Percentiles rank a stretch among this genome's conserved stretches.
Conservation (phyloP, 257 asterid genomes). For the Perilla frutescens region DNA sequence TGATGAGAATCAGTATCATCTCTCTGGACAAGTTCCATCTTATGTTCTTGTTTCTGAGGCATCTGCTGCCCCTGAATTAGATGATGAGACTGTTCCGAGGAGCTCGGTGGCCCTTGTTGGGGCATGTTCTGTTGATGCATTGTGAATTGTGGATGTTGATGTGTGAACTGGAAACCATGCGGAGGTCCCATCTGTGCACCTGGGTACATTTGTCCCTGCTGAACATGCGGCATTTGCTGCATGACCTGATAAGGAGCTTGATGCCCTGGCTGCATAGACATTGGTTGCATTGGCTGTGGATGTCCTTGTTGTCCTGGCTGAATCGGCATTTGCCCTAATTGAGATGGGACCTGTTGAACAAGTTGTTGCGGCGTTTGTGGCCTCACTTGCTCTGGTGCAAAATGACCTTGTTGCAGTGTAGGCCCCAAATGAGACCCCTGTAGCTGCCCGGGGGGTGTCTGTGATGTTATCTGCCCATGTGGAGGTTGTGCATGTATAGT, state of each 20-base stretch:
- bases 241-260: conserved; percentile 52
- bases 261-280: conserved; percentile 50
- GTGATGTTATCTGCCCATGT: conserved; percentile 50
- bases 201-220: conserved; percentile 58
- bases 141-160: conserved; percentile 62
- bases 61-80: conserved; percentile 60
- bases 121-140: conserved; percentile 63
- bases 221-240: conserved; percentile 50
- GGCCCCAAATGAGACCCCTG: conserved; percentile 62
- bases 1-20: conserved; percentile 61
- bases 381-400: conserved; percentile 53
- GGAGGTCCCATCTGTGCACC: conserved; percentile 59
- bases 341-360: conserved; percentile 58
- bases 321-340: conserved; percentile 46
- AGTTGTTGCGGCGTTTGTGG: conserved; percentile 62
- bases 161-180: conserved; percentile 63
- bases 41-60: conserved; percentile 68
- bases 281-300: conserved; percentile 56
- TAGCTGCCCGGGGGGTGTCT: conserved; percentile 47
- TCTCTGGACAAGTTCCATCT: conserved; percentile 55
- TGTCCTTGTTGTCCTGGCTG: conserved; percentile 59
- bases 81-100: conserved; percentile 64
- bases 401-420: conserved; percentile 54
- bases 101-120: conserved; percentile 61
- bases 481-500: conserved; percentile 39